phyloP scores from a whole-genome alignment of 2,329 filamentous ascomycete genomes.

The Trichophyton verrucosum region DNA sequence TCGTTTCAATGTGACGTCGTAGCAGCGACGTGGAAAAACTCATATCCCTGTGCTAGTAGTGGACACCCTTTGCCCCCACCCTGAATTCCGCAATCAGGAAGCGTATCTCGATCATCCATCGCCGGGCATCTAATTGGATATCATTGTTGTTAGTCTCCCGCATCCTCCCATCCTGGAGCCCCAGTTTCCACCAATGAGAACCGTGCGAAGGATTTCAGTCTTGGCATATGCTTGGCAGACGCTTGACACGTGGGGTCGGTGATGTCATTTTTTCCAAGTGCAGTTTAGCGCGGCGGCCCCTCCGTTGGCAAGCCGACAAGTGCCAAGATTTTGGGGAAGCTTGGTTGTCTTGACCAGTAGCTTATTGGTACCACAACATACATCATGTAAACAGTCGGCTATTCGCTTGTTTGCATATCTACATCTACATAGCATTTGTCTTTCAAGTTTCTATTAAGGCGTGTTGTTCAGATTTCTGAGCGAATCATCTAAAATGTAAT shows the following conservation, averaged over 20 bases:
- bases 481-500: no score
- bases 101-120: not conserved
- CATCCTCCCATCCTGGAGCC: not conserved
- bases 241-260: not conserved
- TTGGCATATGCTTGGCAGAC: not conserved
- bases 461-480: no score
- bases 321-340: not conserved
- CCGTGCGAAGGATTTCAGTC: no score
- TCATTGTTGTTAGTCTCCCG: not conserved
- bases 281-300: not conserved
- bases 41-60: not conserved
- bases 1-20: not conserved
- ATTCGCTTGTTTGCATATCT: no score
- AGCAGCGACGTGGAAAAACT: not conserved
- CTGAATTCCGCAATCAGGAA: not conserved
- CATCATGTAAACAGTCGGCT: no score
- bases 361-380: not conserved
- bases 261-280: not conserved
- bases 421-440: no score
- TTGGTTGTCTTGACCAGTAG: not conserved
- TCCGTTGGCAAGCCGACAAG: not conserved
- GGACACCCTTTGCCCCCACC: not conserved
- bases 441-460: no score
- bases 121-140: not conserved
- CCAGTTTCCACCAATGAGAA: no score